Base-by-base conservation (phyloP, 1,284 basidiomycete species). In the Marasmius tenuissimus region DNA sequence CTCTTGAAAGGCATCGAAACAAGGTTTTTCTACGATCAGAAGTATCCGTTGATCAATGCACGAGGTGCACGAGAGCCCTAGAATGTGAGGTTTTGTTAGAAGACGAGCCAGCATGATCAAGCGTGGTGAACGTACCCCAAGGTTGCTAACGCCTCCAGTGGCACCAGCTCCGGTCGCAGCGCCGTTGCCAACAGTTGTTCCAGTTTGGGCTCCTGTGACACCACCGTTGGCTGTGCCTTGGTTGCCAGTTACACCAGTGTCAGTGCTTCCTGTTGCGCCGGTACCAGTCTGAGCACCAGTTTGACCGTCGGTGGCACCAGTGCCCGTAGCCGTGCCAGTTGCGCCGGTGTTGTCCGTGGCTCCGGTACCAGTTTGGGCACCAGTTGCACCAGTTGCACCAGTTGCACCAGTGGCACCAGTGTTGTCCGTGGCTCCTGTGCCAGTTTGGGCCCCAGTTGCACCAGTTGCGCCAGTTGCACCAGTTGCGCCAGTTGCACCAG, bases 401-500 rank as follows among this genome's bases (percentile, higher is more conserved):
- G 54, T 42, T 20, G 27, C 37, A 9, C 34, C 53, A 38, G 33
- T 37, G 34, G 55, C 54, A 27, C 55, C 61, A n/a, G 12, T 22
- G 12, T 27, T 27, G 3, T 45, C 57, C 3, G 45, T 48, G 9
- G 40, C 45, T 22, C 16, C 45, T 8, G 47, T 37, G 35, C 5
- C 11, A 22, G n/a, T n/a, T n/a, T n/a, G n/a, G n/a, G n/a, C n/a
- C n/a, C 39, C 60, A 49, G 63, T 51, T 1, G 39, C 49, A 12
- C 37, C 56, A 48, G 56, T 34, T 38, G 39, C 11, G 33, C 39
- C 60, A 49, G 63, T 51, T 1, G 39, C 49, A 12, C 37, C 56
- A 48, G 56, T 34, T 38, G 39, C 40, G n/a, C 47, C 56, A 33
- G 50, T 61, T 42, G 63, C 57, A 12, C 39, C 63, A 20, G 58